Base-by-base conservation (phyloP, 257 asterid species). In the Henckelia pumila region DNA sequence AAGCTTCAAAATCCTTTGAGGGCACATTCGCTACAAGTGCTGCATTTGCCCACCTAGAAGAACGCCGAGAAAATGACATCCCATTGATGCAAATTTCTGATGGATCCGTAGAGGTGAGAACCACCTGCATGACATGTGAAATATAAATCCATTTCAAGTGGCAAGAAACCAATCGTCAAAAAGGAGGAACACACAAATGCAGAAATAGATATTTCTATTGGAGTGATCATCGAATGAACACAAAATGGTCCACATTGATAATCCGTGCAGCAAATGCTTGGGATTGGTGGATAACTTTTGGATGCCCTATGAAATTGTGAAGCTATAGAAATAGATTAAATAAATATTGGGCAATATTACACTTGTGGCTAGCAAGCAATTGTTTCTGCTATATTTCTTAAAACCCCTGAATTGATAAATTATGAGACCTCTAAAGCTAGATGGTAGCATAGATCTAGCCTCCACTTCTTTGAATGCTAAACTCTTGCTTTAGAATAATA, bases 1-100 rank as follows among this genome's bases (percentile, higher is more conserved):
- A 79, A 73, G 86, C 84, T 58, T 82, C 86, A 20, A 88, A 86
- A 82, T 92, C 98, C 66, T 83, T 80, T 32, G 95, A 81, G 0
- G 96, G 86, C 32, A 86, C 93, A 25, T 85, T 83, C 50, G 78
- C 93, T 25, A 89, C 97, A 59, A 92, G 86, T 59, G 98, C 97
- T 71, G 98, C 95, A 73, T 93, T 93, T 56, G 97, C 98, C 98
- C 98, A 88, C 71, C 73, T 81, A 64, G 98, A 93, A 40, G 98
- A 79, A 68, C 98, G 97, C 58, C 84, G 83, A 24, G 97, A 93
- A 77, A 89, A 92, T 2, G 98, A 92, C 98, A 92, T 89, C 61
- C 97, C 98, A 57, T 92, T 92, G 66, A 92, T 85, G 76, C 98
- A 89, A 73, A 92, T 83, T 74, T 92, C 98, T 1, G 93, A 83